phyloP scores from a whole-genome alignment of 768 basidiomycete species.

The Inosperma sp. region DNA sequence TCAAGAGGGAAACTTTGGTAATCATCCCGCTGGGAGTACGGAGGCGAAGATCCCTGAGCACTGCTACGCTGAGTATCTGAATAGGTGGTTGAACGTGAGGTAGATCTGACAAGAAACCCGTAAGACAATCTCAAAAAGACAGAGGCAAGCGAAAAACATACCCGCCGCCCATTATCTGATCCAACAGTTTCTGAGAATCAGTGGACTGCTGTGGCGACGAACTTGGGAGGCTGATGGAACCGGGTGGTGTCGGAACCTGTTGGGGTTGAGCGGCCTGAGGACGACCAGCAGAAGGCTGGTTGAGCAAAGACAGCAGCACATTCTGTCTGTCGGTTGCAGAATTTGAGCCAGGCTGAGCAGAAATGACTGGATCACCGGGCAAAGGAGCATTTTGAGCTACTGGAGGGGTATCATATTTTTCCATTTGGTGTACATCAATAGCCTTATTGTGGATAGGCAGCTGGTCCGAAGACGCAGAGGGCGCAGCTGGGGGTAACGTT shows the following conservation, averaged over 20 bases:
- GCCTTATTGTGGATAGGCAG: constrained; percentile 15
- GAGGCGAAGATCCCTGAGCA: constrained; percentile 43
- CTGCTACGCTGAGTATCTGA: constrained; percentile 42
- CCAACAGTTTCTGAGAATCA: constrained; percentile 71
- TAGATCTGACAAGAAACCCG: constrained; percentile 34
- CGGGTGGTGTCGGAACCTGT: constrained; percentile 69
- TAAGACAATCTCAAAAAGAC: constrained; percentile 18
- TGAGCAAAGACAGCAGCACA: constrained; percentile 66
- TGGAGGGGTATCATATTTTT: constrained; percentile 30
- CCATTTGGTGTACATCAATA: constrained; percentile 11
- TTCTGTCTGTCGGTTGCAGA: constrained; percentile 64
- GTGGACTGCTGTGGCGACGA: constrained; percentile 51
- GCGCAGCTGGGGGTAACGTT: constrained; percentile 39
- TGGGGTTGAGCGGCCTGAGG: constrained; percentile 37
- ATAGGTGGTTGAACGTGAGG: constrained; percentile 46
- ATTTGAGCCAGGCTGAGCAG: constrained; percentile 37
- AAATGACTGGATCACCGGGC: constrained; percentile 40
- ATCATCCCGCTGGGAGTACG: constrained; percentile 48
- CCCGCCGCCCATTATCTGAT: constrained; percentile 76
- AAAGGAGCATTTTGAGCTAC: constrained; percentile 41
- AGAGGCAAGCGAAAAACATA: constrained; percentile 14
- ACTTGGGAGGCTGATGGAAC: constrained; percentile 51
- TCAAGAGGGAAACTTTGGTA: constrained; percentile 43
- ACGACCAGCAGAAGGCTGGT: constrained; percentile 29
- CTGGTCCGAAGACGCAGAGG: constrained; percentile 36